Base-by-base conservation (phyloP, 2,329 filamentous ascomycete genomes). In the Alternaria tenuissima region DNA sequence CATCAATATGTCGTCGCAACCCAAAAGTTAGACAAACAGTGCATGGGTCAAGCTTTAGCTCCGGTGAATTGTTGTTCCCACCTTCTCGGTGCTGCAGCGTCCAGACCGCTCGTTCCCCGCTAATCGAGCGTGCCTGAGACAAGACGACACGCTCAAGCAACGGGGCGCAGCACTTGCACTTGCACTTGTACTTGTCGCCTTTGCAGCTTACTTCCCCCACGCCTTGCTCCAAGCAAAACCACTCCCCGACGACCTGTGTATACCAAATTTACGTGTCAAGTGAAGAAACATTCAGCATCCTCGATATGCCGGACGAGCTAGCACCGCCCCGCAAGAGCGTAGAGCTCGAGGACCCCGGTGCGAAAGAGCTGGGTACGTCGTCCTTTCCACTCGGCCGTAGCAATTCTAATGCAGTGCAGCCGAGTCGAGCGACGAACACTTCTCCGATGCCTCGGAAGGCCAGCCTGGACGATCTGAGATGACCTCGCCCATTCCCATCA, bases 401-500 rank as follows among this genome's bases (percentile, higher is more conserved):
- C 30, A 14, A 22, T 18, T 46, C 69, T 76, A 57, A 71, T 41
- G 63, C 20, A 2, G 26, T 24, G 22, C 22, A 67, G 61, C 30
- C 73, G 76, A 80, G 74, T 85, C 83, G 59, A 85, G 83, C 60
- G 84, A 87, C 49, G 88, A 89, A 63, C 86, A 89, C 77, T 90
- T 89, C 76, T 88, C 87, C 47, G 88, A 89, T 72, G 88, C 88
- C 57, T 86, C 83, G 43, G 88, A 89, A 80, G 87, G 86, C 74
- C 75, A 69, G 70, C 65, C 71, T 70, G 70, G 63, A 71, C 72
- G 76, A 55, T 81, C 81, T 53, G 75, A 80, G 65, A 74, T 78
- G 65, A 77, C 78, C 47, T 87, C 86, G 9, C 84, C 86, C 53
- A 83, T 88, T 56, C 87, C 87, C 26, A 82, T 83, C 52, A 89